Percentiles rank a stretch among this genome's conserved stretches.
Evolutionary conservation across 208 protist genomes (phyloP).

Genomic region (Trypanosoma platydactyli): DNA sequence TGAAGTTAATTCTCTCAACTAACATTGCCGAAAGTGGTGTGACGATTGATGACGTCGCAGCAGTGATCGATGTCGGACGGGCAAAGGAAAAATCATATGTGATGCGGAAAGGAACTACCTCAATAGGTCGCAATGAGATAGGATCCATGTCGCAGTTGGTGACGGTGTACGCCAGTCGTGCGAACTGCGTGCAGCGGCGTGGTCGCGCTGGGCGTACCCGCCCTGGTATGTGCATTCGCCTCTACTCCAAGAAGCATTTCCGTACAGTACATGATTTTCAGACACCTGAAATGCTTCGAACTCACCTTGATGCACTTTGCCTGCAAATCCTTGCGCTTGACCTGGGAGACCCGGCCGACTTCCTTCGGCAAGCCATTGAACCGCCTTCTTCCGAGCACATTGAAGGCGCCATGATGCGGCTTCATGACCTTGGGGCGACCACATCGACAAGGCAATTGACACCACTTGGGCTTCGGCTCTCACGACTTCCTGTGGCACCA

Average conservation of each 20-base stretch:
- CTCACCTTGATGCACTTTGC: constrained; percentile 92
- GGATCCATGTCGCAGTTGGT: constrained; percentile 67
- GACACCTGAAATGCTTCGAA: constrained; percentile 94
- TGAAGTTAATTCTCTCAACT: constrained; percentile 98
- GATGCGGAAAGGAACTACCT: constrained; percentile 35
- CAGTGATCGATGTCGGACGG: constrained; percentile 96
- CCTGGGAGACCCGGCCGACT: constrained; percentile 61
- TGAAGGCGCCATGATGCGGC: constrained; percentile 58
- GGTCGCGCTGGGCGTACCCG: constrained; percentile 94
- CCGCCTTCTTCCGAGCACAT: constrained; percentile 62
- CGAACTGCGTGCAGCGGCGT: constrained; percentile 93
- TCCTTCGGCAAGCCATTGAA: constrained; percentile 79
- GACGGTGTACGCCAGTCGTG: constrained; percentile 81
- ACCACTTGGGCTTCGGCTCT: constrained; percentile 77
- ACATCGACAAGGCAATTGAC: constrained; percentile 84
- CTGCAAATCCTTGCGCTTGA: constrained; percentile 74
- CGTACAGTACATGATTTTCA: constrained; percentile 80
- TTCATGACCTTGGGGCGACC: constrained; percentile 76
- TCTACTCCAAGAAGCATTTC: constrained; percentile 90
- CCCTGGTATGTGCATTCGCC: constrained; percentile 92
- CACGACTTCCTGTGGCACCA: constrained; percentile 76
- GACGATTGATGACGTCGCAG: constrained; percentile 99
- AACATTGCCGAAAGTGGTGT: constrained; percentile 99
- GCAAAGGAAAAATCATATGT: constrained; percentile 96
- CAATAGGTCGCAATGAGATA: constrained; percentile 32